phyloP scores from a whole-genome alignment of 2,329 filamentous ascomycete species.

The Plenodomus biglobosus region DNA sequence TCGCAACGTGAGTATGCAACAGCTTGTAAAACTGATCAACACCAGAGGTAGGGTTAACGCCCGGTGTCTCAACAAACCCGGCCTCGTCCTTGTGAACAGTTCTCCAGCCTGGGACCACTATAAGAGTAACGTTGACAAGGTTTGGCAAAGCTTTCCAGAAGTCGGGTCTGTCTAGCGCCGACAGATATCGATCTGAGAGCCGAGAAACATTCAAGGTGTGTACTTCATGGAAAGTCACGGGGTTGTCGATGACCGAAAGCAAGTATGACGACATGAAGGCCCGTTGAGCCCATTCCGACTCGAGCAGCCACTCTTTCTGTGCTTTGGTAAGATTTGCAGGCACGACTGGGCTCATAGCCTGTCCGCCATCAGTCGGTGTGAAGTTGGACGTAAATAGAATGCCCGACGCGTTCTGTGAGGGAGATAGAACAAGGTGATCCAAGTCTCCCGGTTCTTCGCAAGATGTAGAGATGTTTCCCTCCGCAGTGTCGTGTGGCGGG shows the following conservation, averaged over 20 bases:
- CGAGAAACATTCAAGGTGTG: conserved; percentile 64
- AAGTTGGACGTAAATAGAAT: conserved; percentile 40
- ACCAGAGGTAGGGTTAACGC: conserved; percentile 56
- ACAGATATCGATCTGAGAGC: conserved; percentile 63
- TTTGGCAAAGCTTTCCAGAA: conserved; percentile 64
- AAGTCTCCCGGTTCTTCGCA: conserved; percentile 26
- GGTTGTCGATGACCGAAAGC: conserved; percentile 65
- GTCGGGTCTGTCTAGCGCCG: conserved; percentile 57
- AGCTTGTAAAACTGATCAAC: conserved; percentile 56
- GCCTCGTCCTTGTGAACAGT: conserved; percentile 57
- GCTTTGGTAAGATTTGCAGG: conserved; percentile 60
- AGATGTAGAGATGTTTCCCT: conserved; percentile 18
- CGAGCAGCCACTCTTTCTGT: conserved; percentile 69
- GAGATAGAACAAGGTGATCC: conserved; percentile 20
- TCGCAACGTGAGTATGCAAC: conserved; percentile 55
- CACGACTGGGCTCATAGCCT: conserved; percentile 46
- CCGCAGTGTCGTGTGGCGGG: conserved; percentile 20
- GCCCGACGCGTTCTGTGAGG: conserved; percentile 22
- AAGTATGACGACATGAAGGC: conserved; percentile 70
- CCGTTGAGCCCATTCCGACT: conserved; percentile 68
- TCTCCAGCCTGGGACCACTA: conserved; percentile 68
- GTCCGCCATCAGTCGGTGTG: conserved; percentile 25
- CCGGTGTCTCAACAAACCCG: conserved; percentile 53
- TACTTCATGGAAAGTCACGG: conserved; percentile 55
- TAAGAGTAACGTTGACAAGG: conserved; percentile 59